Conservation (phyloP, 2,329 filamentous ascomycete genomes). For the Elsinoe ampelina region DNA sequence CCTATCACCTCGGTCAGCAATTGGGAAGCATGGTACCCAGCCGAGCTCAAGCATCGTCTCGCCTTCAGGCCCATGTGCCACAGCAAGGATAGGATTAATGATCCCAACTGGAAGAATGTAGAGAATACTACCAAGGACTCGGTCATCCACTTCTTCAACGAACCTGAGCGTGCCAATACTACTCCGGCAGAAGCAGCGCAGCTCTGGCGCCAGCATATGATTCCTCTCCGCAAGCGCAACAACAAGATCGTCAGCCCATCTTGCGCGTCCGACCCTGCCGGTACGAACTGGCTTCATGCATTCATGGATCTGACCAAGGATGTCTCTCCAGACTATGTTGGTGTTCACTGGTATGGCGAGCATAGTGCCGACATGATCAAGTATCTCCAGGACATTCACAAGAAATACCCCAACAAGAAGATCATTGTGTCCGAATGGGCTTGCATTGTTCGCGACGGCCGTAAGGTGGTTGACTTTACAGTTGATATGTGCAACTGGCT, state of each 20-base stretch:
- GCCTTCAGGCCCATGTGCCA: constrained; percentile 38
- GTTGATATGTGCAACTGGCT: constrained; percentile 35
- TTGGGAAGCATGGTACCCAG: constrained; percentile 36
- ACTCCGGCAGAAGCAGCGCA: constrained; percentile 26
- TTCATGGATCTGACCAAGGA: constrained; percentile 33
- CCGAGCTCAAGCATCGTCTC: constrained; percentile 29
- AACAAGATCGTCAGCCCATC: constrained; percentile 30
- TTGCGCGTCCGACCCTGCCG: constrained; percentile 31
- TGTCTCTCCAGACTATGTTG: constrained; percentile 34
- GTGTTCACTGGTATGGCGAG: constrained; percentile 37
- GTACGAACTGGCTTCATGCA: constrained; percentile 33
- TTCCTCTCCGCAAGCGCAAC: constrained; percentile 27
- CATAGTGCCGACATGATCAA: constrained; percentile 27
- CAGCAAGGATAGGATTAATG: constrained; percentile 28
- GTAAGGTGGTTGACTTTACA: constrained; percentile 33
- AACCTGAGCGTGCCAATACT: constrained; percentile 35
- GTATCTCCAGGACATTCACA: constrained; percentile 31
- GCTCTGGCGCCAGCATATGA: constrained; percentile 33
- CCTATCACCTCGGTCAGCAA: constrained; percentile 30
- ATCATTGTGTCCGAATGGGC: constrained; percentile 38
- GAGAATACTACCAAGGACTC: constrained; percentile 11
- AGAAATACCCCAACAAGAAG: constrained; percentile 28
- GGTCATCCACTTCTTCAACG: constrained; percentile 40
- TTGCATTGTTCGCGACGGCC: constrained; percentile 30
- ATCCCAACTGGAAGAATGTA: constrained; percentile 19